These are phyloP conservation scores for Secale cereale DNA, from an alignment of 176 grass and related monocot species.

Conservation along the genomic window DNA sequence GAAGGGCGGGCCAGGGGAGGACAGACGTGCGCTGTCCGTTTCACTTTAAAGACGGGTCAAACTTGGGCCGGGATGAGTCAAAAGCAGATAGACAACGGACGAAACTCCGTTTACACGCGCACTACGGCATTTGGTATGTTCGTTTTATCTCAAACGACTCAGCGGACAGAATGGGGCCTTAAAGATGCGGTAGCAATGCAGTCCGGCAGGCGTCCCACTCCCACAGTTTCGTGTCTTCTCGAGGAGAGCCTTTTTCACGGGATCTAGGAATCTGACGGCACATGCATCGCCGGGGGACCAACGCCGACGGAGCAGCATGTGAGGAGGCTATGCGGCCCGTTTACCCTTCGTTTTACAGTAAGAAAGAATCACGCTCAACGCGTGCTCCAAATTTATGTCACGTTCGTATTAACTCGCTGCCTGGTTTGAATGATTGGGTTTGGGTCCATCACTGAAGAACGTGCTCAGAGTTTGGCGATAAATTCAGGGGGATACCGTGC, in stretches of 20 bases:
- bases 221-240: neutral
- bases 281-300: neutral
- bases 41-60: too few relatives aligned
- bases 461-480: neutral
- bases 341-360: neutral
- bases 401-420: conserved; percentile 30
- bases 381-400: conserved; percentile 48
- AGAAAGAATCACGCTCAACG: conserved; percentile 26
- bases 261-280: neutral
- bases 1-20: too few relatives aligned
- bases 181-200: too few relatives aligned
- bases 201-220: neutral
- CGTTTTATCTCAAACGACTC: too few relatives aligned
- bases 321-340: neutral
- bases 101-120: too few relatives aligned
- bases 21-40: too few relatives aligned
- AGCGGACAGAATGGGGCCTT: too few relatives aligned
- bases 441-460: neutral
- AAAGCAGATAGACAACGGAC: too few relatives aligned
- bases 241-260: neutral
- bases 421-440: conserved; percentile 26
- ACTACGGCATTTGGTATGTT: too few relatives aligned
- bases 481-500: neutral
- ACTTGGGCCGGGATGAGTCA: too few relatives aligned
- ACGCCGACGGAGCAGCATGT: neutral